These are phyloP conservation scores for Blastomyces percursus DNA, from an alignment of 2,329 filamentous ascomycete species.

Conservation along the genomic window DNA sequence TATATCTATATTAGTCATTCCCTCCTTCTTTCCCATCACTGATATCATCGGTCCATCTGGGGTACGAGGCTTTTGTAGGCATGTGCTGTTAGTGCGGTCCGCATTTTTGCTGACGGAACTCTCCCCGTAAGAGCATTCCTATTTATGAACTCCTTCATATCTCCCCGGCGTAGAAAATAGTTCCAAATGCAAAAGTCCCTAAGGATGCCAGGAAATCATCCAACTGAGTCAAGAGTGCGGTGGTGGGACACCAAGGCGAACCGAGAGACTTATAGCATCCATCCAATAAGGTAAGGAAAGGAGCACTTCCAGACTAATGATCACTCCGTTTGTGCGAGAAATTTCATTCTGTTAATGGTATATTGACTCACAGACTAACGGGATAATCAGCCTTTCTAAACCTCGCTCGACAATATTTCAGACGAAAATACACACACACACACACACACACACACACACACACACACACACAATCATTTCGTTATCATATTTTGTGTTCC, in stretches of 20 bases:
- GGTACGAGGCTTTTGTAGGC: not conserved
- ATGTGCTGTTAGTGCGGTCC: not conserved
- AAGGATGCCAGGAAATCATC: no score
- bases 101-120: not conserved
- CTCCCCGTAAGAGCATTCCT: not conserved
- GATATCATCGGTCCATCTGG: not conserved
- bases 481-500: not conserved
- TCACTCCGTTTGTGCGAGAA: not conserved
- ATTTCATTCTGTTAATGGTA: not conserved
- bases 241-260: no score
- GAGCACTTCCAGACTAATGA: not conserved
- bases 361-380: no score
- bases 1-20: not conserved
- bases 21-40: not conserved
- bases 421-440: not conserved
- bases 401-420: no score
- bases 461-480: not conserved
- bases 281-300: not conserved
- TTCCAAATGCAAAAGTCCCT: no score
- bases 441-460: no score
- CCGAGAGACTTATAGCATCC: not conserved
- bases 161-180: no score
- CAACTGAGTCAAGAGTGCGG: no score
- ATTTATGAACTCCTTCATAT: not conserved
- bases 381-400: no score